Base-by-base conservation (phyloP, 352 stramenopile species). In the Saprolegnia diclina region DNA sequence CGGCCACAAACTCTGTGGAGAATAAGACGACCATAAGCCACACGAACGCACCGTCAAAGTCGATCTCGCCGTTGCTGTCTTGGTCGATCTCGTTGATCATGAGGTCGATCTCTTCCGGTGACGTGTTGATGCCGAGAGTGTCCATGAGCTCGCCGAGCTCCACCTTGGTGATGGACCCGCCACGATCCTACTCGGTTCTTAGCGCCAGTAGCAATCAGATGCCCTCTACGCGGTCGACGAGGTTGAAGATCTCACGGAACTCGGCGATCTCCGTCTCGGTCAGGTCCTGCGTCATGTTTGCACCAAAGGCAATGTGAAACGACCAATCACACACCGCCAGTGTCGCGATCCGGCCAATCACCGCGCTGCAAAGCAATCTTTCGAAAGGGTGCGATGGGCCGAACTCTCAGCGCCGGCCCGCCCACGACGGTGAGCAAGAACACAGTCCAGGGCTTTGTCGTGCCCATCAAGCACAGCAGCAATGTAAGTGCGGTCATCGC, bases 1-100 rank as follows among this genome's bases (percentile, higher is more conserved):
- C 90, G 1, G 88, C 91, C 6, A 97, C 90, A 68, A 98, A 98
- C 73, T 98, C 93, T 75, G 61, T 14, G 22, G 14, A 29, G 13
- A 13, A 64, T 24, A 29, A 18, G 19, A 63, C 61, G 21, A 26
- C 16, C 65, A n/a, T 5, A 63, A 62, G 29, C 4, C 29, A 35
- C 56, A 73, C 63, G 26, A 5, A 57, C 38, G 45, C 50, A 64
- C 48, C 66, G 24, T 97, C 87, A 75, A 98, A 98, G 73, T 97
- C 92, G 72, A 97, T 97, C 64, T 97, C 92, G 26, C 91, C 91
- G 62, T 97, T 97, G 73, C 83, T 95, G 77, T 98, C 90, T 73
- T 97, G 87, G 73, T 98, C 92, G 73, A 98, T 98, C 68, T 98
- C 93, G 54, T 95, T 82, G 71, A 98, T 97, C 93, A 98, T 98